Percentiles rank a stretch among this genome's conserved stretches.
Conservation (phyloP, 129 eudicot genomes). For the Helianthus tuberosus region DNA sequence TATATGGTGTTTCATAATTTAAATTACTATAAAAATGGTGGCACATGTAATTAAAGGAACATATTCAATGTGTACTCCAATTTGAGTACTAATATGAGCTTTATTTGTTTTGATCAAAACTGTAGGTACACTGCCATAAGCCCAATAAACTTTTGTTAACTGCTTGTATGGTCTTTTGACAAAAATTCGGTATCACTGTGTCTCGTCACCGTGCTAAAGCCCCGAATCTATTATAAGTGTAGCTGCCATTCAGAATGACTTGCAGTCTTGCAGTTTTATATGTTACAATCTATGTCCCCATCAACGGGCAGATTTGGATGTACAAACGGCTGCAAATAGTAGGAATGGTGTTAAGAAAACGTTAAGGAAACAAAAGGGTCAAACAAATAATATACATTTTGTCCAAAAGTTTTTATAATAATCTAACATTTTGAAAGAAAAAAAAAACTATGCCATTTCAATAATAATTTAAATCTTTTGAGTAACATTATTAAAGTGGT, state of each 20-base stretch:
- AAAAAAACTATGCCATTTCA: background rate
- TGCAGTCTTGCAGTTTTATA: slow-evolving; percentile 18
- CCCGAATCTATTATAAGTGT: slow-evolving; percentile 20
- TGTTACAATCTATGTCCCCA: slow-evolving; percentile 17
- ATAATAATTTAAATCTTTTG: background rate
- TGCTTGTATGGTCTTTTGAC: slow-evolving; percentile 4
- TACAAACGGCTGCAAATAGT: slow-evolving; percentile 35
- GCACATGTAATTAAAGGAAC: no score
- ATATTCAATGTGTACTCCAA: background rate
- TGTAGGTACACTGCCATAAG: slow-evolving; percentile 18
- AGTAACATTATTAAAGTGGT: background rate
- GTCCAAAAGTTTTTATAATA: background rate
- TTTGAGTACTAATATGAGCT: slow-evolving; percentile 13
- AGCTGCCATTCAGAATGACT: slow-evolving; percentile 15
- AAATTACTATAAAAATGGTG: no score
- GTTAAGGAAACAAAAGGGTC: background rate
- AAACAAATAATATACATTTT: background rate
- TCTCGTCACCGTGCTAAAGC: slow-evolving; percentile 12
- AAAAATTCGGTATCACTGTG: background rate
- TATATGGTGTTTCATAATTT: no score
- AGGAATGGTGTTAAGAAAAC: background rate
- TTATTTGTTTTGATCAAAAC: slow-evolving; percentile 33
- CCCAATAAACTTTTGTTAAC: slow-evolving; percentile 18
- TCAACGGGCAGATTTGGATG: slow-evolving; percentile 15
- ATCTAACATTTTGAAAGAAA: background rate